Conservation (phyloP, 2,329 filamentous ascomycete species). For the Aspergillus transmontanensis region DNA sequence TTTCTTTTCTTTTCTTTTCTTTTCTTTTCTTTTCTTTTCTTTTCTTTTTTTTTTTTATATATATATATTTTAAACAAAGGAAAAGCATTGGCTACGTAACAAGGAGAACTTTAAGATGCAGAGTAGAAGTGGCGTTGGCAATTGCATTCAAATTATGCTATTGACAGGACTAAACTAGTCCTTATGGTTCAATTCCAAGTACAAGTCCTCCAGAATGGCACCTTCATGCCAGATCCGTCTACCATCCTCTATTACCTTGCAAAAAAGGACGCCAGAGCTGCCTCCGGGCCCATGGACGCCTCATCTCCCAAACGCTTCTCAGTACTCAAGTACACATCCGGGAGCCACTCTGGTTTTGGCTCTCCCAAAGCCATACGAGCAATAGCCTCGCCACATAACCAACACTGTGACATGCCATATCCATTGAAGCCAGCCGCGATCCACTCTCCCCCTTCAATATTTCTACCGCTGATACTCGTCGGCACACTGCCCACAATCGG, state of each 20-base stretch:
- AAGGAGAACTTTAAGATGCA: too few relatives aligned
- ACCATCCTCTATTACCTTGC: background rate
- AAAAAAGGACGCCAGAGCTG: background rate
- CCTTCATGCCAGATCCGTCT: too few relatives aligned
- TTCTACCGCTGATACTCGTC: slow-evolving; percentile 13
- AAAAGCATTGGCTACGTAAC: too few relatives aligned
- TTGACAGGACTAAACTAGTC: too few relatives aligned
- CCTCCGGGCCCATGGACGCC: background rate
- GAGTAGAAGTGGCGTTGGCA: too few relatives aligned
- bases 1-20: too few relatives aligned
- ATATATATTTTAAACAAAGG: too few relatives aligned
- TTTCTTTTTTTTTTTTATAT: too few relatives aligned
- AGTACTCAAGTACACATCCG: background rate
- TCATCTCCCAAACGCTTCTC: background rate
- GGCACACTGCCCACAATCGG: slow-evolving; percentile 53
- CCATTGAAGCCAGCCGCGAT: slow-evolving; percentile 35
- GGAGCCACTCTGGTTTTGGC: background rate
- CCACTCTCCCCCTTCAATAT: slow-evolving; percentile 26
- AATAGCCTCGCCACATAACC: slow-evolving; percentile 29
- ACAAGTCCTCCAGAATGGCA: too few relatives aligned
- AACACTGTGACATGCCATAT: slow-evolving; percentile 34
- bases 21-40: too few relatives aligned
- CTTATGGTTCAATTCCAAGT: too few relatives aligned
- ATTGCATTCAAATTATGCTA: too few relatives aligned
- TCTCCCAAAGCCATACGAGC: slow-evolving; percentile 23